Evolutionary conservation across 805 yeast genomes (phyloP), one percentile per base, ranked within the genome.

Genomic region (Candida sakaeoensis): DNA sequence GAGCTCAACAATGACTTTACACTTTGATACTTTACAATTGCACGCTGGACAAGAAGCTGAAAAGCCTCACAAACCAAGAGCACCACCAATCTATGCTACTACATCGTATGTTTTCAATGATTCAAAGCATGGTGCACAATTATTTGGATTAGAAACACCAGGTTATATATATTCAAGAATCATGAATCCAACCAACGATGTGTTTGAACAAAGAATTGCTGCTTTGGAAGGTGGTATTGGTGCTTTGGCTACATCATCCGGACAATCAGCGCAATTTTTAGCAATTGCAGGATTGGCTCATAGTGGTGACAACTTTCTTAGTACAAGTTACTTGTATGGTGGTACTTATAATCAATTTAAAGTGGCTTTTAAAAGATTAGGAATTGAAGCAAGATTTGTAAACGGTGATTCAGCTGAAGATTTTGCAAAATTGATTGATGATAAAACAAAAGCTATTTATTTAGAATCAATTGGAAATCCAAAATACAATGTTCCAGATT

Each of bases 281-380:
- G 95, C 96, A 15, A 71, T 89, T 59, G 74, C 85, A 25, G 87
- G 87, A 41, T 73, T 89, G 51, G 95, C 96, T 27, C 88, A 84
- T 51, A 62, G 78, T 41, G 98, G 98, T 53, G 95, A 88, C 59
- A 93, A 93, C 68, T 77, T 91, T 50, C 78, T 91, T 40, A 82
- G 96, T 22, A 82, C 96, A 17, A 77, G 95, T 5, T 87, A 60
- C 70, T 71, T 91, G 46, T 91, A 93, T 60, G 99, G 99, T 50
- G 99, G 99, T 55, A 90, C 97, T 43, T 89, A 83, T 70, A 91
- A 91, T 62, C 96, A 91, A 62, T 86, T 91, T 74, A 89, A 88
- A 64, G 95, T 88, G 50, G 82, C 93, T 16, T 85, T 91, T 74
- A 85, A 86, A 66, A 78, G 95, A 58, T 70, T 89, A 40, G 96